Percentiles rank a stretch among this genome's conserved stretches.
These are phyloP conservation scores for Testicularia cyperi DNA, from an alignment of 1,284 basidiomycete species.

Conservation along the genomic window DNA sequence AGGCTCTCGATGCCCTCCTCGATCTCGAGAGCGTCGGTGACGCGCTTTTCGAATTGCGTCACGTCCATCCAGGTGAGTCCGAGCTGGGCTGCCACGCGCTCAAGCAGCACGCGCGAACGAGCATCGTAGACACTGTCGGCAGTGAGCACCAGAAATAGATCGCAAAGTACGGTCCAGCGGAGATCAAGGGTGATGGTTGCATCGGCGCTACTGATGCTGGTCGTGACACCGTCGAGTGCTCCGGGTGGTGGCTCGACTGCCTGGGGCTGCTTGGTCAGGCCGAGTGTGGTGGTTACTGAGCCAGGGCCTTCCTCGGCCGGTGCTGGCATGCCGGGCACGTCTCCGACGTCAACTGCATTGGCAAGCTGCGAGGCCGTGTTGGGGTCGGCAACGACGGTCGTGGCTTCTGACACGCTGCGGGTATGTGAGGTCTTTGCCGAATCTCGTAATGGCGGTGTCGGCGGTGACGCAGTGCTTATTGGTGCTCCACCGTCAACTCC, in stretches of 20 bases:
- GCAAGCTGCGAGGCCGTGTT: slow-evolving; percentile 52
- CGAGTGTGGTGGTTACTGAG: slow-evolving; percentile 30
- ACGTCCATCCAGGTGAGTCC: slow-evolving; percentile 59
- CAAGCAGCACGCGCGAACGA: slow-evolving; percentile 56
- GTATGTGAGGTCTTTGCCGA: neutral
- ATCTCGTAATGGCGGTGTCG: neutral
- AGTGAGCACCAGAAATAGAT: slow-evolving; percentile 58
- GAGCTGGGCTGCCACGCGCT: slow-evolving; percentile 51
- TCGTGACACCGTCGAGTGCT: slow-evolving; percentile 57
- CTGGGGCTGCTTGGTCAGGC: slow-evolving; percentile 46
- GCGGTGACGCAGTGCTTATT: too few species aligned
- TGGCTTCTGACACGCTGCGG: neutral
- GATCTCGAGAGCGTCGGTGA: slow-evolving; percentile 58
- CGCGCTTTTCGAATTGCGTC: slow-evolving; percentile 59
- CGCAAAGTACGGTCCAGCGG: slow-evolving; percentile 59
- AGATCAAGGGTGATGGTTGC: slow-evolving; percentile 58
- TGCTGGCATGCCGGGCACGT: slow-evolving; percentile 1
- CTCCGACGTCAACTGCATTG: slow-evolving; percentile 18
- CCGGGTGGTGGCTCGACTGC: slow-evolving; percentile 43
- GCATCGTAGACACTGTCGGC: slow-evolving; percentile 59
- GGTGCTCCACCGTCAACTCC: too few species aligned
- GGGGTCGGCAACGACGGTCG: slow-evolving; percentile 39
- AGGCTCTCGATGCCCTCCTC: slow-evolving; percentile 55
- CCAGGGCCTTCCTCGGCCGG: slow-evolving; percentile 11
- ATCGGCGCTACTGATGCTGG: slow-evolving; percentile 48